Base-by-base conservation (phyloP, 176 grass and related monocot species). In the Thalia dealbata region DNA sequence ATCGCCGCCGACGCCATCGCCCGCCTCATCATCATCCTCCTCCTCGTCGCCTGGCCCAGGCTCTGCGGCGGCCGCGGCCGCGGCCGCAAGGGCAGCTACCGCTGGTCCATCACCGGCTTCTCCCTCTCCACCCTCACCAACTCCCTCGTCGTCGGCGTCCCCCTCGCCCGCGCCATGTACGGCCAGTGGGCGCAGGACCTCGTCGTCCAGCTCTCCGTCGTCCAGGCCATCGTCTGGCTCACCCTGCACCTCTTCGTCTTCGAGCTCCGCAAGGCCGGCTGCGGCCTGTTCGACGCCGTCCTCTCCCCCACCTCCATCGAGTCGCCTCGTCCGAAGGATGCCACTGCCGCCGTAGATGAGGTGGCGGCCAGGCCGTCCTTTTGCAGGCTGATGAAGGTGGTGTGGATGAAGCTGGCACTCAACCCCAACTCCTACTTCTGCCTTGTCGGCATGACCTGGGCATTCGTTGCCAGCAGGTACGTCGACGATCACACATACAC, bases 141-240 rank as follows among this genome's bases (percentile, higher is more conserved):
- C 82, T 90, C 89, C 46, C 84, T 96, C 32, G 80, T 96, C 3
- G 93, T 96, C 3, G 92, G 93, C 30, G 89, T 88, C 64, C 93
- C 93, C 71, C 87, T 96, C 58, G 71, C 86, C 59, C 78, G 73
- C 70, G 93, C 87, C 73, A 90, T 96, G 89, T 96, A 96, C 74
- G 93, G 93, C 30, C 75, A 79, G 61, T 96, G 93, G 93, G 93
- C 89, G 64, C 87, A 91, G 64, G 89, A 96, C 52, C 82, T 96
- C 60, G 13, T 96, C 64, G 89, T 96, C 67, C 93, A 96, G 80
- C 51, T 96, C 14, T 88, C 89, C 22, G 82, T 96, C 51, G 78
- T 96, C 70, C 93, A 96, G 80, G 67, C 76, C 82, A 86, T 87
- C 70, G 80, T 90, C 9, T 96, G 91, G 84, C 79, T 96, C 48